Conservation (phyloP, 331 rosid genomes). For the Pyrus hybrid region DNA sequence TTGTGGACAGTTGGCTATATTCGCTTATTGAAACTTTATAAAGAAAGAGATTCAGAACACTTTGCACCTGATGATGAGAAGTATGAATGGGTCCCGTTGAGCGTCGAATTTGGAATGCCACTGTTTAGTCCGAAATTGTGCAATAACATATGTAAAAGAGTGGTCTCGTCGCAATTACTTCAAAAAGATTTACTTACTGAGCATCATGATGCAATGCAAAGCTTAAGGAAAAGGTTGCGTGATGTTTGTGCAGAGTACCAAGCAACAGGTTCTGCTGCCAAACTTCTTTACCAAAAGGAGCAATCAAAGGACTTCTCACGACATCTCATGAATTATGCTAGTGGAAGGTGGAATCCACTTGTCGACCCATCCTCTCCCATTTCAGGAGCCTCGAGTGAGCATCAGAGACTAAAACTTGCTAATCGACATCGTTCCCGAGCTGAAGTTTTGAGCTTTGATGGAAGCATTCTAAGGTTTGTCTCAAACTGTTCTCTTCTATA, state of each 20-base stretch:
- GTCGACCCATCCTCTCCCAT: slow-evolving; percentile 79
- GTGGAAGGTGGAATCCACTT: slow-evolving; percentile 88
- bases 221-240: slow-evolving; percentile 65
- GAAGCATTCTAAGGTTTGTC: slow-evolving; percentile 73
- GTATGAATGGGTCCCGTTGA: slow-evolving; percentile 92
- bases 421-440: slow-evolving; percentile 56
- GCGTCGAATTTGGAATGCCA: slow-evolving; percentile 90
- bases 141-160: slow-evolving; percentile 62
- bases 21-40: slow-evolving; percentile 61
- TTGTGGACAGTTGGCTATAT: slow-evolving; percentile 85
- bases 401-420: slow-evolving; percentile 67
- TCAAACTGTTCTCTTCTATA: slow-evolving; percentile 8
- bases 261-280: slow-evolving; percentile 77
- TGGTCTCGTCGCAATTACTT: slow-evolving; percentile 76
- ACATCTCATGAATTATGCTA: slow-evolving; percentile 58
- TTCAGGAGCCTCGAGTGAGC: slow-evolving; percentile 53
- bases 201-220: slow-evolving; percentile 82
- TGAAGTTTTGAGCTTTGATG: slow-evolving; percentile 93
- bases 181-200: slow-evolving; percentile 56
- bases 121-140: slow-evolving; percentile 81
- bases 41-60: slow-evolving; percentile 41
- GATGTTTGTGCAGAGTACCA: slow-evolving; percentile 78
- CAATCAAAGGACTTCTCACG: slow-evolving; percentile 52
- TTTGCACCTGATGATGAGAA: slow-evolving; percentile 43
- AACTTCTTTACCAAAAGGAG: slow-evolving; percentile 79